phyloP scores from a whole-genome alignment of 345 rosid genomes.

The Conringia planisiliqua region DNA sequence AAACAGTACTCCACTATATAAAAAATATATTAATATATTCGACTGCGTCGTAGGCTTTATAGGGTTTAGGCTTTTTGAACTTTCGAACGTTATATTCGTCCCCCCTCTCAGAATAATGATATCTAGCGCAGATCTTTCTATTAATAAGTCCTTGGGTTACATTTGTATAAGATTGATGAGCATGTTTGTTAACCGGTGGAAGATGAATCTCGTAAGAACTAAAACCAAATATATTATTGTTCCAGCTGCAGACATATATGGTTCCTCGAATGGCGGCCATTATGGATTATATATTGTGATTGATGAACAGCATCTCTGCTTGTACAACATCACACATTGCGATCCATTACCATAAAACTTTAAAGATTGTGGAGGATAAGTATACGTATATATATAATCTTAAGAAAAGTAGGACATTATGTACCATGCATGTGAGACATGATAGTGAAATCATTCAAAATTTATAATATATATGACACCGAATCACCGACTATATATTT shows the following conservation, averaged over 20 bases:
- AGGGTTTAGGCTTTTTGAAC: constrained; percentile 29
- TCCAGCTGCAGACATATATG: neutral
- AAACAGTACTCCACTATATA: neutral
- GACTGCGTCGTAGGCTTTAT: constrained; percentile 15
- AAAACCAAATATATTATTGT: neutral
- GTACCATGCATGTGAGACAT: neutral
- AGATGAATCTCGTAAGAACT: constrained; percentile 5
- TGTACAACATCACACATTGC: neutral
- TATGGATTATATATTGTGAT: neutral
- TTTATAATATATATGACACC: neutral
- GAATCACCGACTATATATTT: neutral
- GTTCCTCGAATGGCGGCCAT: constrained; percentile 5
- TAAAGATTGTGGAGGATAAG: neutral
- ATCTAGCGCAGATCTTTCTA: neutral
- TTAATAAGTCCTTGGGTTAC: neutral
- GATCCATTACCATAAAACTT: neutral
- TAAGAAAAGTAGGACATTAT: neutral
- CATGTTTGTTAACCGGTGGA: neutral
- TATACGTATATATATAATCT: neutral
- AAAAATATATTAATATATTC: neutral
- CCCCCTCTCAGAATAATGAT: constrained; percentile 4
- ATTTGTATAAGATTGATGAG: constrained; percentile 8
- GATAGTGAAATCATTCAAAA: neutral
- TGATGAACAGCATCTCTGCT: neutral
- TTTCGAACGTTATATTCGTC: constrained; percentile 26